Evolutionary conservation across 768 basidiomycete species (phyloP).

Genomic region (Pholiota microspora): DNA sequence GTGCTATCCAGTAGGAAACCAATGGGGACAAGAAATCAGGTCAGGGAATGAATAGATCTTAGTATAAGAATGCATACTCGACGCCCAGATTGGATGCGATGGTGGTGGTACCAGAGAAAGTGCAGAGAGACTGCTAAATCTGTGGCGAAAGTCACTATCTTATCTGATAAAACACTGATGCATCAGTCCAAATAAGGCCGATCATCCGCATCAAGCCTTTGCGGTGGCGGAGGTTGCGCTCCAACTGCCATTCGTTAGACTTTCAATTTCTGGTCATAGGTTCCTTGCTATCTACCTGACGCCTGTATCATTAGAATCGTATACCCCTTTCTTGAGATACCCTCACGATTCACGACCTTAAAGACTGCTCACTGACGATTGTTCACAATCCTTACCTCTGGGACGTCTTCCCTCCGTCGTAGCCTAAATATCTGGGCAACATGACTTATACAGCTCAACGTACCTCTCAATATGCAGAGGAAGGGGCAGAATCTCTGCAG

Average conservation of each 20-base stretch:
- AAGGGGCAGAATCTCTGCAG: background rate
- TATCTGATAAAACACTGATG: conserved; percentile 19
- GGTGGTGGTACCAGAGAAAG: background rate
- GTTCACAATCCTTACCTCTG: background rate
- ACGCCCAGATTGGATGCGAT: background rate
- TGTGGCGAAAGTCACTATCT: conserved; percentile 7
- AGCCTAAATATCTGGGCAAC: background rate
- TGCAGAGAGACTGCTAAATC: background rate
- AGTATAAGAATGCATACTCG: background rate
- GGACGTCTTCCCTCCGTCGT: too few relatives aligned
- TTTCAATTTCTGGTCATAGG: background rate
- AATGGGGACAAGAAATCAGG: background rate
- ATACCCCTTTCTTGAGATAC: background rate
- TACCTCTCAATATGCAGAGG: background rate
- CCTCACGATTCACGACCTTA: background rate
- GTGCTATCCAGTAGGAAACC: background rate
- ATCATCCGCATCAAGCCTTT: too few relatives aligned
- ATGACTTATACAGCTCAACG: background rate
- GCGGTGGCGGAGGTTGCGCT: too few relatives aligned
- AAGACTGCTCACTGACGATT: background rate
- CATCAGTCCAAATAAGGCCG: background rate
- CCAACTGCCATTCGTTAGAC: conserved; percentile 15
- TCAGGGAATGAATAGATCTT: background rate
- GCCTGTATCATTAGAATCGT: background rate
- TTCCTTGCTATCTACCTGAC: background rate